Evolutionary conservation across 2,329 filamentous ascomycete species (phyloP).

Genomic region (Zopfia rhizophila): DNA sequence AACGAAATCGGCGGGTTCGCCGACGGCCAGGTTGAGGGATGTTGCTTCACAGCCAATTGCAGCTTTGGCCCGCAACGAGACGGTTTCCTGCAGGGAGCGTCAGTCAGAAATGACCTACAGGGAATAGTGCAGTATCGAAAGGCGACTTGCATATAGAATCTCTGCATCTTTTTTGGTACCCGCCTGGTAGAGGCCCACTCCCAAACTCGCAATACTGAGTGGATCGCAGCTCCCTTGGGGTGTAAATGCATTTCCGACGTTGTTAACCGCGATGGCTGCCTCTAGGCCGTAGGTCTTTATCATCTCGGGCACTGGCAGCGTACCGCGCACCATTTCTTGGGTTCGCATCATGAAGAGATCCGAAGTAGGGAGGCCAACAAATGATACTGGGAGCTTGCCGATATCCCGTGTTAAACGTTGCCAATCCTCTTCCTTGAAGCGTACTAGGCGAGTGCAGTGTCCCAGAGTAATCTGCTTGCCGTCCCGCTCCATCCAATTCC

Average conservation of each 20-base stretch:
- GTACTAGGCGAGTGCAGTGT: constrained; percentile 74
- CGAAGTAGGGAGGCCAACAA: constrained; percentile 76
- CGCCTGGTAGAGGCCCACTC: constrained; percentile 74
- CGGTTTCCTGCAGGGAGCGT: constrained; percentile 55
- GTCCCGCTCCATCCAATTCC: constrained; percentile 59
- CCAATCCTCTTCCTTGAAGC: constrained; percentile 65
- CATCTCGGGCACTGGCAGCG: constrained; percentile 69
- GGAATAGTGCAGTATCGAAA: constrained; percentile 2
- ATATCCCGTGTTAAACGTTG: constrained; percentile 60
- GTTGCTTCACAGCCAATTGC: constrained; percentile 52
- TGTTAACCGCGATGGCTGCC: constrained; percentile 73
- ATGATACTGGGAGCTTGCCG: constrained; percentile 67
- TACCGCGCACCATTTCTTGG: constrained; percentile 63
- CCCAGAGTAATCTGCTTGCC: constrained; percentile 61
- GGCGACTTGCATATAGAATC: constrained; percentile 64
- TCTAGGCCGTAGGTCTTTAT: constrained; percentile 68
- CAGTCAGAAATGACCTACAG: constrained; percentile 17
- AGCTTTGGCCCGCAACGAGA: constrained; percentile 57
- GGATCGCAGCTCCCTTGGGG: constrained; percentile 76
- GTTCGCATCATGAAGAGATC: constrained; percentile 77
- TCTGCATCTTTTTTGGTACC: constrained; percentile 69
- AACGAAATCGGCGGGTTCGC: constrained; percentile 56
- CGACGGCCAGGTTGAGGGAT: constrained; percentile 42
- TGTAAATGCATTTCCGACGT: constrained; percentile 79
- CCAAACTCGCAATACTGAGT: constrained; percentile 68